phyloP scores from a whole-genome alignment of 495 filamentous ascomycete genomes.

The Acidomyces sp. region DNA sequence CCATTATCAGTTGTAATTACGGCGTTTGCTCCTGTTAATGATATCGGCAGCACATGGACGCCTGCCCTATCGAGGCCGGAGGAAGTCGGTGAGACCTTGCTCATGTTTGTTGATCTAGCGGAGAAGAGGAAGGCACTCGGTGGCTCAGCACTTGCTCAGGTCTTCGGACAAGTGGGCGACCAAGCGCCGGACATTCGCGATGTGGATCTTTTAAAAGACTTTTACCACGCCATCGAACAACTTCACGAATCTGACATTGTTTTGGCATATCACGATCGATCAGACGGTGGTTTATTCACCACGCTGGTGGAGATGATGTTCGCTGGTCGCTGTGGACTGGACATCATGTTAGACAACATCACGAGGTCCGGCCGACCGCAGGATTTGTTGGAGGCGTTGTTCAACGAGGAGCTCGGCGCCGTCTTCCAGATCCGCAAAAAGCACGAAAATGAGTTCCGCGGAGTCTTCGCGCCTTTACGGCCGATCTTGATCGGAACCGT shows the following conservation, averaged over 20 bases:
- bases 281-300: constrained; percentile 86
- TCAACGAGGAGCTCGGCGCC: constrained; percentile 95
- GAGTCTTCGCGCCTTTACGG: constrained; percentile 55
- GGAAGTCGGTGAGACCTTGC: constrained; percentile 77
- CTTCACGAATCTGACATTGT: constrained; percentile 79
- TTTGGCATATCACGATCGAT: constrained; percentile 87
- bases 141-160: constrained; percentile 85
- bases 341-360: constrained; percentile 69
- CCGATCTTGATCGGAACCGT: constrained; percentile 61
- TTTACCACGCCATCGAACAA: constrained; percentile 76
- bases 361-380: constrained; percentile 36
- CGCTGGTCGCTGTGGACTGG: constrained; percentile 79
- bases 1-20: constrained; percentile 84
- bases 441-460: constrained; percentile 71
- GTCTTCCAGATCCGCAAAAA: constrained; percentile 86
- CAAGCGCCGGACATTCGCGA: constrained; percentile 77
- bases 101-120: constrained; percentile 86
- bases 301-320: constrained; percentile 97
- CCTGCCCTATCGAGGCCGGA: constrained; percentile 69
- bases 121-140: constrained; percentile 65
- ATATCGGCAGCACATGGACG: constrained; percentile 82
- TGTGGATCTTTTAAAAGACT: constrained; percentile 70
- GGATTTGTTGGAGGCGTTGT: constrained; percentile 62
- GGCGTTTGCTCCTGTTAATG: constrained; percentile 69
- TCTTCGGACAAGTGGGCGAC: constrained; percentile 74